Conservation (phyloP, 2,329 filamentous ascomycete genomes). For the Thelonectria blattea region DNA sequence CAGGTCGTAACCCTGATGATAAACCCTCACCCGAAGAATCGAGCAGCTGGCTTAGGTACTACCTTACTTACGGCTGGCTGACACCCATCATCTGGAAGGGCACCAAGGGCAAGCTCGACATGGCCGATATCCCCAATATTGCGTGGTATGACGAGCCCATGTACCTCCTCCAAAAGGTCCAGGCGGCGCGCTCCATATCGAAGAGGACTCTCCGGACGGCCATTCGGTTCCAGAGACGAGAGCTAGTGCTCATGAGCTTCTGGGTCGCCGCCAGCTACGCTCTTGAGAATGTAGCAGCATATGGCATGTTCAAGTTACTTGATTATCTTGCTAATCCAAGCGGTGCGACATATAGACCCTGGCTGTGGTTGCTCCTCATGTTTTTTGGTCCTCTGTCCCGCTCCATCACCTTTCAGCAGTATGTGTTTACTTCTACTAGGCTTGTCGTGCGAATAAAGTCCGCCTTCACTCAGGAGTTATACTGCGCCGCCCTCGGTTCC, state of each 20-base stretch:
- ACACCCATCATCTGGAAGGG: constrained; percentile 57
- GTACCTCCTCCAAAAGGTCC: constrained; percentile 52
- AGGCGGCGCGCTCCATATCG: constrained; percentile 50
- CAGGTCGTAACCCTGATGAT: constrained; percentile 44
- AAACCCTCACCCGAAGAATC: constrained; percentile 58
- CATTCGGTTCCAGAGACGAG: constrained; percentile 49
- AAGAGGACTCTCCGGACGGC: constrained; percentile 54
- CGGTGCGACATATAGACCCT: constrained; percentile 53
- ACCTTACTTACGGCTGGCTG: constrained; percentile 58
- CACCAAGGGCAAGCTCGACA: constrained; percentile 50
- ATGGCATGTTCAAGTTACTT: constrained; percentile 59
- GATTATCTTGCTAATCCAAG: constrained; percentile 56
- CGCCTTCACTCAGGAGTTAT: constrained; percentile 64
- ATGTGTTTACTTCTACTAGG: constrained; percentile 63
- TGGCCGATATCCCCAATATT: constrained; percentile 54
- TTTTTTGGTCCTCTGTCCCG: constrained; percentile 56
- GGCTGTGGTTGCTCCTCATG: constrained; percentile 60
- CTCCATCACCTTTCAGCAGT: constrained; percentile 61
- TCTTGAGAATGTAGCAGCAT: constrained; percentile 59
- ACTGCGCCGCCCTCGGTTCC: constrained; percentile 60
- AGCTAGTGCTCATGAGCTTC: constrained; percentile 53
- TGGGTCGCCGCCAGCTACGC: constrained; percentile 47
- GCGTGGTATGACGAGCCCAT: constrained; percentile 63
- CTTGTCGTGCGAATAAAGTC: constrained; percentile 62
- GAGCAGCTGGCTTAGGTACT: constrained; percentile 60